phyloP scores from a whole-genome alignment of 495 filamentous ascomycete species.

The Penicillium maclennaniae region DNA sequence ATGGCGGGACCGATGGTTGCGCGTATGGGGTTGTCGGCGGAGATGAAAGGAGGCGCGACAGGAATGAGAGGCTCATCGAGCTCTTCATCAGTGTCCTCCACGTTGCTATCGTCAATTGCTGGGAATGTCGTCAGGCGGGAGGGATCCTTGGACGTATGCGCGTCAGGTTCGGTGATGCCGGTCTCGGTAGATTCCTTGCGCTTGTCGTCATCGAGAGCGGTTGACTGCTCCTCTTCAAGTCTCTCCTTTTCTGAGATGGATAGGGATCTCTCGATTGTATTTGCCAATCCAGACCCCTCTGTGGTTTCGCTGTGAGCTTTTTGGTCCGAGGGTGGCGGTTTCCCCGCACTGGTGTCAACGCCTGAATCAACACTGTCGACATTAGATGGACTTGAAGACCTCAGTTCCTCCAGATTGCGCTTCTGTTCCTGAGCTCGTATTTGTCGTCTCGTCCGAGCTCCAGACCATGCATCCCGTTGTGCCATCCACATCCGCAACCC shows the following conservation, averaged over 20 bases:
- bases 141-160: slow-evolving; percentile 4
- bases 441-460: slow-evolving; percentile 50
- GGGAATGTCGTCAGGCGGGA: slow-evolving; percentile 4
- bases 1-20: slow-evolving; percentile 64
- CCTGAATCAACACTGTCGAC: slow-evolving; percentile 4
- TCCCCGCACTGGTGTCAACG: slow-evolving; percentile 8
- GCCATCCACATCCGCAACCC: slow-evolving; percentile 72
- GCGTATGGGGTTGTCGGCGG: slow-evolving; percentile 65
- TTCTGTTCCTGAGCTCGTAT: slow-evolving; percentile 20
- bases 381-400: neutral
- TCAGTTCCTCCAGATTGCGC: slow-evolving; percentile 3
- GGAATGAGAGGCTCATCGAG: slow-evolving; percentile 51
- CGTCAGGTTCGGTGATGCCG: slow-evolving; percentile 32
- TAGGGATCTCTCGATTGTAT: slow-evolving; percentile 25
- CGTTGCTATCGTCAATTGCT: slow-evolving; percentile 13
- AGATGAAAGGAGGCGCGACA: slow-evolving; percentile 62
- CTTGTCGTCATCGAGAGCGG: slow-evolving; percentile 23
- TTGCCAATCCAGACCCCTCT: slow-evolving; percentile 4
- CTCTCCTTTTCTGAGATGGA: slow-evolving; percentile 24
- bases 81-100: slow-evolving; percentile 26
- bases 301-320: neutral
- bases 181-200: slow-evolving; percentile 30
- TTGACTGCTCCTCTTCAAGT: slow-evolving; percentile 23
- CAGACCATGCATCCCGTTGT: slow-evolving; percentile 81
- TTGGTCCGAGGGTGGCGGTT: slow-evolving; percentile 7